Evolutionary conservation across 495 filamentous ascomycete species (phyloP).

Genomic region (Annulohypoxylon maeteangense): DNA sequence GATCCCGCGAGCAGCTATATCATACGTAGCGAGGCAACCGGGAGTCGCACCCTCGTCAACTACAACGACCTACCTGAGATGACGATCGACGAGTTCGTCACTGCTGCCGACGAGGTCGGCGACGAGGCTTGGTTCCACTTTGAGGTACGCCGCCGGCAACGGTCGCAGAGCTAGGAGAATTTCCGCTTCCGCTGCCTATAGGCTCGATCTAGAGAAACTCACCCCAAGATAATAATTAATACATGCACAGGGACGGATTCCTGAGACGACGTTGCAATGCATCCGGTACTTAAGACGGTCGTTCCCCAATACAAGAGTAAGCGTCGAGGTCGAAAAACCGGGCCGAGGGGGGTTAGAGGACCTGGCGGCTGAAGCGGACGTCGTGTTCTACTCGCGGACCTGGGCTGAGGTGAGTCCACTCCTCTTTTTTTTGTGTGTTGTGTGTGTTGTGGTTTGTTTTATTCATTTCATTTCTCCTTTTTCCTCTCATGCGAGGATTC

Average conservation of each 20-base stretch:
- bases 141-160: slow-evolving; percentile 61
- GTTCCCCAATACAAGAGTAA: slow-evolving; percentile 63
- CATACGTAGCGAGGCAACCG: slow-evolving; percentile 67
- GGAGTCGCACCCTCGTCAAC: slow-evolving; percentile 75
- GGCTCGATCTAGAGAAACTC: slow-evolving; percentile 26
- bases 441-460: too few relatives aligned
- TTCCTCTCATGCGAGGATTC: slow-evolving; percentile 20
- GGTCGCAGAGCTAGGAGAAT: slow-evolving; percentile 5
- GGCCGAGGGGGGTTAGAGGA: slow-evolving; percentile 67
- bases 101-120: slow-evolving; percentile 46
- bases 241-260: slow-evolving; percentile 69
- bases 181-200: neutral
- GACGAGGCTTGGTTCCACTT: slow-evolving; percentile 74
- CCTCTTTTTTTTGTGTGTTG: neutral
- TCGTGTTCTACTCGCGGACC: slow-evolving; percentile 75
- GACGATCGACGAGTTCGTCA: slow-evolving; percentile 65
- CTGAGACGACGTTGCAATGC: slow-evolving; percentile 70
- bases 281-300: slow-evolving; percentile 65
- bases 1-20: slow-evolving; percentile 78
- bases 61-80: slow-evolving; percentile 75
- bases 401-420: slow-evolving; percentile 71
- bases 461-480: neutral
- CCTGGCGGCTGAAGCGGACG: slow-evolving; percentile 70
- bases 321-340: slow-evolving; percentile 78
- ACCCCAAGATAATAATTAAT: slow-evolving; percentile 34